A percentile compares a stretch with the other conserved stretches of the same genome.
phyloP scores from a whole-genome alignment of 2,329 filamentous ascomycete species.

The Rhytidhysteron rufulum region DNA sequence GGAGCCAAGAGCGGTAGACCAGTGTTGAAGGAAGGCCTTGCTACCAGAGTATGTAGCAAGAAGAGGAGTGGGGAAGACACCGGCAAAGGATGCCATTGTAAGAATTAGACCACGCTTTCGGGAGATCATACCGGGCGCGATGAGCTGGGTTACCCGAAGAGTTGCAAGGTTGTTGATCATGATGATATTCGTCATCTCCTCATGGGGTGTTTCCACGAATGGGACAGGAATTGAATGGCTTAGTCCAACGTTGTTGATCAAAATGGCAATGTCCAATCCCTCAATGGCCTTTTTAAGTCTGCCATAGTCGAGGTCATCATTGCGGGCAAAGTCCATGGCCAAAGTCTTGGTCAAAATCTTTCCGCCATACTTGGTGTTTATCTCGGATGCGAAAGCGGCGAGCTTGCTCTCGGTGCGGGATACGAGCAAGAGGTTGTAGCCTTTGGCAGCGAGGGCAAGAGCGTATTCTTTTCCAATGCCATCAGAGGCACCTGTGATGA shows the following conservation, averaged over 20 bases:
- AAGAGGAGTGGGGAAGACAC: slow-evolving; percentile 84
- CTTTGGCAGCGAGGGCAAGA: slow-evolving; percentile 80
- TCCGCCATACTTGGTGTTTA: slow-evolving; percentile 64
- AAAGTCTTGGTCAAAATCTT: slow-evolving; percentile 69
- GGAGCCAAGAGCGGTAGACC: slow-evolving; percentile 80
- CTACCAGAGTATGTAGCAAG: slow-evolving; percentile 95
- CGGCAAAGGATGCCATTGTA: slow-evolving; percentile 96
- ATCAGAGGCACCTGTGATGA: slow-evolving; percentile 93
- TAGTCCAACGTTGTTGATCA: slow-evolving; percentile 96
- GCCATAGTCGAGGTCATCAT: slow-evolving; percentile 76
- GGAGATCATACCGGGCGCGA: slow-evolving; percentile 79
- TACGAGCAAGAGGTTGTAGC: slow-evolving; percentile 92
- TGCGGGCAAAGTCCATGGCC: slow-evolving; percentile 86
- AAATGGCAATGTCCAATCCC: slow-evolving; percentile 75
- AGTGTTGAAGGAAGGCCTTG: slow-evolving; percentile 97
- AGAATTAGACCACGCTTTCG: slow-evolving; percentile 85
- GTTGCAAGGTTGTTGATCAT: slow-evolving; percentile 94
- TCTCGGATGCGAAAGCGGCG: slow-evolving; percentile 68
- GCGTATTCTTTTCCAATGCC: slow-evolving; percentile 97
- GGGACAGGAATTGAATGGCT: slow-evolving; percentile 90
- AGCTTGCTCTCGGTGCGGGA: slow-evolving; percentile 96
- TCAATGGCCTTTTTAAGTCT: slow-evolving; percentile 64
- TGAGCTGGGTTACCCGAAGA: slow-evolving; percentile 77
- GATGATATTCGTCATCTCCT: slow-evolving; percentile 86
- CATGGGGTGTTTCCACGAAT: slow-evolving; percentile 72